These are phyloP conservation scores for Globisporangium polare DNA, from an alignment of 352 stramenopile genomes.

Conservation along the genomic window DNA sequence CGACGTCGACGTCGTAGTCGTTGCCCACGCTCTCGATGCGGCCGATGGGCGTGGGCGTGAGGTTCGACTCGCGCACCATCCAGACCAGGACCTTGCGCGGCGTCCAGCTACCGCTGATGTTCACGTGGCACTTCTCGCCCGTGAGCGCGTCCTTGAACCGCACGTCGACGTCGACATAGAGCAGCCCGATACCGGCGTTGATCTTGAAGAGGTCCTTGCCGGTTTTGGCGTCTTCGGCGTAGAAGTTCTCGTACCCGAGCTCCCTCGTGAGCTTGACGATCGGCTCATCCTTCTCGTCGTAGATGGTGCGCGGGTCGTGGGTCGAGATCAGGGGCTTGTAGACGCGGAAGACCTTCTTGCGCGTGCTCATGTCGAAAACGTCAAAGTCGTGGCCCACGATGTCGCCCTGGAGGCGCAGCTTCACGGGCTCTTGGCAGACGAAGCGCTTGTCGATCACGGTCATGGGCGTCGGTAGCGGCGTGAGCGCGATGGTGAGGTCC, in stretches of 20 bases:
- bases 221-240: slow-evolving; percentile 12
- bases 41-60: slow-evolving; percentile 1
- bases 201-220: slow-evolving; percentile 16
- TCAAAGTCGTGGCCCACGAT: neutral
- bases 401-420: neutral
- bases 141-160: slow-evolving; percentile 14
- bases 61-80: slow-evolving; percentile 14
- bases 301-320: neutral
- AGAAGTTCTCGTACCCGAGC: too few relatives aligned
- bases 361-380: neutral
- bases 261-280: neutral
- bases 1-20: slow-evolving; percentile 14
- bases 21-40: slow-evolving; percentile 14
- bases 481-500: neutral
- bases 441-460: neutral
- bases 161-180: slow-evolving; percentile 11
- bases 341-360: neutral
- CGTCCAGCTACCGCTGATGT: slow-evolving; percentile 11
- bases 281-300: neutral
- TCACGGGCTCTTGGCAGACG: neutral
- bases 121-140: slow-evolving; percentile 16
- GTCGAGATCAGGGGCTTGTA: neutral
- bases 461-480: neutral
- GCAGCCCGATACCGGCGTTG: slow-evolving; percentile 7
- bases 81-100: slow-evolving; percentile 15